Base-by-base conservation (phyloP, 2,329 filamentous ascomycete species). In the Aspergillus quadrilineatus region DNA sequence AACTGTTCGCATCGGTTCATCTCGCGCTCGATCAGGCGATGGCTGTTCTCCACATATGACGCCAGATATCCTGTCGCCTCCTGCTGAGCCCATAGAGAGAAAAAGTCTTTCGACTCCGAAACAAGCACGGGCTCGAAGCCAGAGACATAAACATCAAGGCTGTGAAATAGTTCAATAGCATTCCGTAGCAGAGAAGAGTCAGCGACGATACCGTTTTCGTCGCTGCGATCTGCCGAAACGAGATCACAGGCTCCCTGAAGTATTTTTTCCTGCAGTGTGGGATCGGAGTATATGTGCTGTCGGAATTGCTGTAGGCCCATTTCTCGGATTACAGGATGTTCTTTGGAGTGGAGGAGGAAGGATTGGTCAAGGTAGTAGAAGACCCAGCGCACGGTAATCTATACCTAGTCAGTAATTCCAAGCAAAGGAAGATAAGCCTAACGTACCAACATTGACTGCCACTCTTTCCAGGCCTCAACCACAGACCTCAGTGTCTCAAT, bases 341-440 rank as follows among this genome's bases (percentile, higher is more conserved):
- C 85, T 63, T 87, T 86, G 45, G 87, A 86, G 56, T 88, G 87
- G 2, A 96, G 79, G 6, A 99, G 81, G 69, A 92, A 97, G 2
- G 92, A 90, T 60, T 94, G 87, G 71, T 99, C 93, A 62, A 99
- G 82, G 68, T 92, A 99, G 76, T 92, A 96, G 75, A 97, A 97
- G 39, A 95, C 89, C 61, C 89, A 93, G 48, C 92, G 85, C 51
- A 99, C 84, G 12, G 87, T 86, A 62, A 86, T 83, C 86, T 92
- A 64, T 47, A 15, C 8, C 12, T 6, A 15, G 48, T 51, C 14
- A 55, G 26, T 47, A 51, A 9, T 17, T 32, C 15, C 7, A n/a
- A 14, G 12, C 6, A 9, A 36, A 6, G 6, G 6, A 9, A 46
- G 22, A 10, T 1, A 28, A 29, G 14, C 6, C 9, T 15, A n/a